phyloP scores from a whole-genome alignment of 2,329 filamentous ascomycete genomes.

The Lachnellula suecica region DNA sequence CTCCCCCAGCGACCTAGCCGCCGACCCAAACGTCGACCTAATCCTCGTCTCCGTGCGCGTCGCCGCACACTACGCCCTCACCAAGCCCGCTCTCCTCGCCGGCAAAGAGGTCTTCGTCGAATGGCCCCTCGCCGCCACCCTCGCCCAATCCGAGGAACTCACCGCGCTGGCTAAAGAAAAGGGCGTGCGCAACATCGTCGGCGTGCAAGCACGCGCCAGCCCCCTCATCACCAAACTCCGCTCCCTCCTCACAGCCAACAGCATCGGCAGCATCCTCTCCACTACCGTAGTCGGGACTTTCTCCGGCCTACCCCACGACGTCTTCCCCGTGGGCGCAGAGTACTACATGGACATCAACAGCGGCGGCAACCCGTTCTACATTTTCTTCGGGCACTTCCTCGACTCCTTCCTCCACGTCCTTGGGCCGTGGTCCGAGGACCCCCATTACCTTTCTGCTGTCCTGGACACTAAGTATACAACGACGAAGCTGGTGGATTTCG shows the following conservation, averaged over 20 bases:
- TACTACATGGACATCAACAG: slow-evolving; percentile 15
- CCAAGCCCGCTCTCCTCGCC: slow-evolving; percentile 41
- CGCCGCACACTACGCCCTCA: slow-evolving; percentile 40
- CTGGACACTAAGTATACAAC: slow-evolving; percentile 27
- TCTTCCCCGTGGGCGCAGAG: slow-evolving; percentile 7
- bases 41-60: slow-evolving; percentile 45
- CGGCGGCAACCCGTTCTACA: slow-evolving; percentile 11
- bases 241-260: slow-evolving; percentile 40
- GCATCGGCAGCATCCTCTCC: slow-evolving; percentile 41
- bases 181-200: slow-evolving; percentile 44
- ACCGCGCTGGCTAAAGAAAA: slow-evolving; percentile 38
- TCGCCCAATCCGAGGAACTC: slow-evolving; percentile 43
- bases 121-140: slow-evolving; percentile 45
- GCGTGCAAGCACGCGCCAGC: slow-evolving; percentile 44
- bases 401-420: slow-evolving; percentile 35
- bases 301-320: neutral
- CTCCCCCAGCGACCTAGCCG: slow-evolving; percentile 40
- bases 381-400: slow-evolving; percentile 26
- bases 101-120: slow-evolving; percentile 50
- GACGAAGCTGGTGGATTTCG: slow-evolving; percentile 20
- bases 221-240: slow-evolving; percentile 42
- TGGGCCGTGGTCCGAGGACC: slow-evolving; percentile 28
- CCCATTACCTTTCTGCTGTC: slow-evolving; percentile 21
- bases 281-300: slow-evolving; percentile 5
- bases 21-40: slow-evolving; percentile 46